A percentile compares a stretch with the other conserved stretches of the same genome.
These are phyloP conservation scores for Colletotrichum cordylinicola DNA, from an alignment of 2,329 filamentous ascomycete genomes.

Conservation along the genomic window DNA sequence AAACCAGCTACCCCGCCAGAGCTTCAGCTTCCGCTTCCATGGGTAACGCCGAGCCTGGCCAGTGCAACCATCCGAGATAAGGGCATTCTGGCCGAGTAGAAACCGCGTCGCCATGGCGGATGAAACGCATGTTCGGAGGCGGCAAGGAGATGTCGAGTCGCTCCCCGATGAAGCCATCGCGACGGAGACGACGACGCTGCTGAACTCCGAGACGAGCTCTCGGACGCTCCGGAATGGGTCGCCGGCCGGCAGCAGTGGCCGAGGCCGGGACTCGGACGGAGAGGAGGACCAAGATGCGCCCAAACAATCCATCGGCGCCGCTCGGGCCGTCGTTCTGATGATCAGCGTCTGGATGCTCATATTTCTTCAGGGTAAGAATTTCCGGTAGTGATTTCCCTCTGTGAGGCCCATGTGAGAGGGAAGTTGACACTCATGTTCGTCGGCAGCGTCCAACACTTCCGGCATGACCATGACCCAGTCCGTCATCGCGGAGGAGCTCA, in stretches of 20 bases:
- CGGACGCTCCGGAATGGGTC: slow-evolving; percentile 9
- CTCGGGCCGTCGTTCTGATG: slow-evolving; percentile 51
- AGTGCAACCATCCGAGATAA: not conserved
- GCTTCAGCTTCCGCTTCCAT: not conserved
- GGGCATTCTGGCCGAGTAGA: not conserved
- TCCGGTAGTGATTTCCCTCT: not conserved
- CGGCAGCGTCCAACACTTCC: slow-evolving; percentile 71
- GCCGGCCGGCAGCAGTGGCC: not conserved
- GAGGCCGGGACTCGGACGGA: not conserved
- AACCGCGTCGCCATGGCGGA: not conserved
- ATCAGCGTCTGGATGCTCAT: slow-evolving; percentile 62
- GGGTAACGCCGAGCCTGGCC: not conserved
- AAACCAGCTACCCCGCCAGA: not conserved
- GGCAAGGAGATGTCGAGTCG: not conserved
- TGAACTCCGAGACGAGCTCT: slow-evolving; percentile 20
- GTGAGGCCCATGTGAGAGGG: not conserved
- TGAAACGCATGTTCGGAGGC: not conserved
- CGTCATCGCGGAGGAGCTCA: slow-evolving; percentile 74
- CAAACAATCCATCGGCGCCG: slow-evolving; percentile 29
- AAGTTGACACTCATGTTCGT: not conserved
- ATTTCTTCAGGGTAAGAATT: slow-evolving; percentile 60
- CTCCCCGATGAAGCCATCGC: not conserved
- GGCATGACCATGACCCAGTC: slow-evolving; percentile 84
- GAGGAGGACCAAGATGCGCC: slow-evolving; percentile 11
- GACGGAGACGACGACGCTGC: slow-evolving; percentile 21